Conservation (phyloP, 2,329 filamentous ascomycete species). For the Xylariaceae sp. region DNA sequence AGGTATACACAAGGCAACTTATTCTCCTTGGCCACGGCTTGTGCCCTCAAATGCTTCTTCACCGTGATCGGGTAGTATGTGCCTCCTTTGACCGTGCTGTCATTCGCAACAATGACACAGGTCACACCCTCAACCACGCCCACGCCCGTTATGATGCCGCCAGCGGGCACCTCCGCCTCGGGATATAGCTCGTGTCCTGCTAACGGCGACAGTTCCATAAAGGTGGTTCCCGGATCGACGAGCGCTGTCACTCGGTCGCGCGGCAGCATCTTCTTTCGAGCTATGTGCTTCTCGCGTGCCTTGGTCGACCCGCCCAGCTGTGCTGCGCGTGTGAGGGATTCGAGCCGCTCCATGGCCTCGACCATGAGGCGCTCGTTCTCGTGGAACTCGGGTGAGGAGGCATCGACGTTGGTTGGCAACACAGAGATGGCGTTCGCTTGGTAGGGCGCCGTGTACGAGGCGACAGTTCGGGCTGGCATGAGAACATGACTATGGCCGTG, state of each 20-base stretch:
- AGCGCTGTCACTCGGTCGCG: constrained; percentile 83
- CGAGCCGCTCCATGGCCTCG: constrained; percentile 64
- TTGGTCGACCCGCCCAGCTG: constrained; percentile 75
- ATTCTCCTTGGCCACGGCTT: constrained; percentile 88
- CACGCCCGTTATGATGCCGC: constrained; percentile 88
- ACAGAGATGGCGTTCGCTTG: constrained; percentile 81
- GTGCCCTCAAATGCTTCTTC: constrained; percentile 93
- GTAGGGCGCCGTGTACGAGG: constrained; percentile 75
- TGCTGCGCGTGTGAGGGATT: constrained; percentile 65
- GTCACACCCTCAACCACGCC: constrained; percentile 86
- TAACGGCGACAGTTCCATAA: constrained; percentile 89
- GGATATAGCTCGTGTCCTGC: constrained; percentile 83
- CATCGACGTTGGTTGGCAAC: constrained; percentile 71
- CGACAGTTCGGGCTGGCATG: constrained; percentile 40
- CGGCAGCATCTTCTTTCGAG: constrained; percentile 89
- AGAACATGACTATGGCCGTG: constrained; percentile 1
- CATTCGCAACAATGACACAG: constrained; percentile 92
- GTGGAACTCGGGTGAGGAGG: constrained; percentile 70
- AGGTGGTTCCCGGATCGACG: constrained; percentile 83
- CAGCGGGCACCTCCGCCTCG: constrained; percentile 81
- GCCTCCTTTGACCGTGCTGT: constrained; percentile 94
- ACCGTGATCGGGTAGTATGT: constrained; percentile 97
- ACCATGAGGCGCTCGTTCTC: constrained; percentile 78
- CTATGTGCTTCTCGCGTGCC: constrained; percentile 80
- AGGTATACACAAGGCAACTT: constrained; percentile 78